Percentiles rank a stretch among this genome's conserved stretches.
Evolutionary conservation across 108 stramenopile species (phyloP).

Genomic region (Pseudonitzschia multiseries): DNA sequence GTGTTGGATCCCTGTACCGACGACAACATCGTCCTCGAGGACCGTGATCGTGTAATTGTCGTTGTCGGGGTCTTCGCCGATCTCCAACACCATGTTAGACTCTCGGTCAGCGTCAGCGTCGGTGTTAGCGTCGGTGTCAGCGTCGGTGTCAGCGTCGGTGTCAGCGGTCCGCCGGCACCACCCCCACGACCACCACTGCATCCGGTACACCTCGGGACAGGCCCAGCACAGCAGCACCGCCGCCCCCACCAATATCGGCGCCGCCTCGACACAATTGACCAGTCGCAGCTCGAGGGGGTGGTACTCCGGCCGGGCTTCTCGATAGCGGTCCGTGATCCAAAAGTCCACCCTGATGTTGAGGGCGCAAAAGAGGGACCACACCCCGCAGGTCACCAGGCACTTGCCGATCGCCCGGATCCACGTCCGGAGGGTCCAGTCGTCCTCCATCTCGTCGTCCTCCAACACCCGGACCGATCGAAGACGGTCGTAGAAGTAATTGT

Average conservation of each 20-base stretch:
- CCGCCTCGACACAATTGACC: conserved; percentile 22
- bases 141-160: background rate
- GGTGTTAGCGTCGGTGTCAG: background rate
- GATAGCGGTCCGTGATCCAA: conserved; percentile 20
- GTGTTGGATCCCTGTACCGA: background rate
- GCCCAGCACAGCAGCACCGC: conserved; percentile 2
- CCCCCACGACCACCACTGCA: background rate
- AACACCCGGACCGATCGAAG: conserved; percentile 15
- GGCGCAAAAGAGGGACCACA: conserved; percentile 26
- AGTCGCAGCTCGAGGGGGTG: conserved; percentile 14
- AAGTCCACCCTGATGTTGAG: conserved; percentile 16
- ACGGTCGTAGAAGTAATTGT: too few species aligned
- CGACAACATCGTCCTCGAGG: background rate
- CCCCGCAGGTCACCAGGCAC: background rate
- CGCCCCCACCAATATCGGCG: conserved; percentile 19
- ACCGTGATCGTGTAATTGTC: background rate
- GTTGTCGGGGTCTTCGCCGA: background rate
- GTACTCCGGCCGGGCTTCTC: conserved; percentile 3
- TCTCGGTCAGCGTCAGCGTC: background rate
- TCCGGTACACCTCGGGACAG: conserved; percentile 9
- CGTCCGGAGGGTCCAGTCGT: conserved; percentile 8
- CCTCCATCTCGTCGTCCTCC: conserved; percentile 19
- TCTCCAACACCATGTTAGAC: background rate
- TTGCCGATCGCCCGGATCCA: conserved; percentile 15
- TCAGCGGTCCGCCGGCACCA: background rate